phyloP scores from a whole-genome alignment of 78 protist species.

The Dictyostelium discoideum region dicty_2.7 NC_007090.3:2160001-2160500 shows the following conservation, averaged over 20 bases:
- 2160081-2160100: not conserved
- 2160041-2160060: not conserved
- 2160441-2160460: constrained; percentile 56
- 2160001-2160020: not conserved
- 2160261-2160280: constrained; percentile 47
- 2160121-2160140: not conserved
- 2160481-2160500: constrained; percentile 51
- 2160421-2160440: constrained; percentile 59
- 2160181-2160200: not conserved
- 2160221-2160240: not conserved
- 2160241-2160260: constrained; percentile 69
- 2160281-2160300: constrained; percentile 30
- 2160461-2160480: constrained; percentile 41
- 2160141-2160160: not conserved
- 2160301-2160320: constrained; percentile 71
- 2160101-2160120: not conserved
- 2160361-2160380: not conserved
- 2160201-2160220: not conserved
- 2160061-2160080: not conserved
- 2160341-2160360: not conserved
- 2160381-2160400: not conserved
- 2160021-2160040: not conserved
- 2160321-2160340: constrained; percentile 14
- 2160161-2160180: not conserved
- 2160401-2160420: constrained; percentile 35